phyloP scores from a whole-genome alignment of 2,329 filamentous ascomycete genomes.

The Allantophomopsis cytisporea region DNA sequence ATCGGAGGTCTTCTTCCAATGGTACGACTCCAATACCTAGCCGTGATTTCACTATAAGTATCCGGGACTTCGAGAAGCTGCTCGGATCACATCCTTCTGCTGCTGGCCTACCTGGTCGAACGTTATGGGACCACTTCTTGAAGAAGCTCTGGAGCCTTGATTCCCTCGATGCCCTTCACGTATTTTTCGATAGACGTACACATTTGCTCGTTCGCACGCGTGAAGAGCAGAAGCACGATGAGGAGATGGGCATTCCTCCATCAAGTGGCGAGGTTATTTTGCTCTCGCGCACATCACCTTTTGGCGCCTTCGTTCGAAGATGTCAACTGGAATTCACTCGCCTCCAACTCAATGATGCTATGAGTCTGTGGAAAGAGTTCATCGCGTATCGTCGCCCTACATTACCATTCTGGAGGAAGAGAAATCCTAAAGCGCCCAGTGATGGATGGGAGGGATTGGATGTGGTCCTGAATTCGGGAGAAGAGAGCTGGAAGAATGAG shows the following conservation, averaged over 20 bases:
- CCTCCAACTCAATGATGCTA: slow-evolving; percentile 66
- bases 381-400: slow-evolving; percentile 70
- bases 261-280: slow-evolving; percentile 38
- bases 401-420: slow-evolving; percentile 41
- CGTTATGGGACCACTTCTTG: slow-evolving; percentile 81
- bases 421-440: slow-evolving; percentile 26
- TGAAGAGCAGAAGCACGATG: slow-evolving; percentile 42
- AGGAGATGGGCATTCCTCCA: slow-evolving; percentile 34
- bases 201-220: slow-evolving; percentile 46
- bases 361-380: slow-evolving; percentile 72
- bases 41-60: slow-evolving; percentile 30
- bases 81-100: slow-evolving; percentile 36
- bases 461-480: slow-evolving; percentile 35
- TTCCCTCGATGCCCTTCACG: slow-evolving; percentile 67
- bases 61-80: slow-evolving; percentile 46
- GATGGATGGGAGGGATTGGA: slow-evolving; percentile 37
- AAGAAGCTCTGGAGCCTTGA: slow-evolving; percentile 72
- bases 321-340: slow-evolving; percentile 68
- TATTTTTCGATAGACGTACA: slow-evolving; percentile 53
- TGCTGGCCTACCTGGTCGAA: slow-evolving; percentile 54
- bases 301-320: slow-evolving; percentile 70
- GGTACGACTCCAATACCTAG: slow-evolving; percentile 2
- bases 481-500: slow-evolving; percentile 34
- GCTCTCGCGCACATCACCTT: slow-evolving; percentile 60
- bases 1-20: slow-evolving; percentile 1